Base-by-base conservation (phyloP, 306 rosid genomes). In the Cucurbita moschata region DNA sequence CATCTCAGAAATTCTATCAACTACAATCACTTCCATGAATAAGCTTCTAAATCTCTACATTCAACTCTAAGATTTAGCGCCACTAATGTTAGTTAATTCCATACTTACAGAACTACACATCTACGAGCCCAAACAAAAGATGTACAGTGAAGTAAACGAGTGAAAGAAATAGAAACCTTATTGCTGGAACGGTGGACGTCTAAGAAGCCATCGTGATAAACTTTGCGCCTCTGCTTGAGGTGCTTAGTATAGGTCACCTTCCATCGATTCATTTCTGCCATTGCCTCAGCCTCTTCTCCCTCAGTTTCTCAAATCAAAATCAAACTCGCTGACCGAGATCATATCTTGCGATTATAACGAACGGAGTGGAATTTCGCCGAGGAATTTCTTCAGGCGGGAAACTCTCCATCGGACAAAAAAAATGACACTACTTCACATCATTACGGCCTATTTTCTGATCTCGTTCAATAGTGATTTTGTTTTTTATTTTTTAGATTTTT, bases 191-290 rank as follows among this genome's bases (percentile, higher is more conserved):
- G 49, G 74, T 87, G 77, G 82, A 83, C 84, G 35, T 80, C 83
- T 52, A 90, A 82, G 83, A 85, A 86, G 51, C 98, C 97, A 59
- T 94, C 97, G 78, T 83, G 91, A 77, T 86, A 87, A 49, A 85
- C 89, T 80, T 87, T 89, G 77, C 90, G 92, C 87, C 90, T 94
- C 89, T 86, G 92, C 70, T 79, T 87, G 74, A 87, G 15, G 79
- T 88, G 92, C 84, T 83, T 93, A 1, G 96, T 85, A 86, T 87
- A 89, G 77, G 92, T 93, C 55, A 84, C 94, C 72, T 70, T 82
- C 97, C 97, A 90, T 63, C 89, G 90, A 78, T 87, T 85, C 79
- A 72, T 55, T 46, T 85, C 87, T 78, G 21, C 87, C 96, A 87
- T 87, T 71, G 75, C 30, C 47, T 38, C 77, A 16, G 71, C 23